Evolutionary conservation across 768 basidiomycete species (phyloP).

Genomic region (Cystofilobasidium macerans): DNA sequence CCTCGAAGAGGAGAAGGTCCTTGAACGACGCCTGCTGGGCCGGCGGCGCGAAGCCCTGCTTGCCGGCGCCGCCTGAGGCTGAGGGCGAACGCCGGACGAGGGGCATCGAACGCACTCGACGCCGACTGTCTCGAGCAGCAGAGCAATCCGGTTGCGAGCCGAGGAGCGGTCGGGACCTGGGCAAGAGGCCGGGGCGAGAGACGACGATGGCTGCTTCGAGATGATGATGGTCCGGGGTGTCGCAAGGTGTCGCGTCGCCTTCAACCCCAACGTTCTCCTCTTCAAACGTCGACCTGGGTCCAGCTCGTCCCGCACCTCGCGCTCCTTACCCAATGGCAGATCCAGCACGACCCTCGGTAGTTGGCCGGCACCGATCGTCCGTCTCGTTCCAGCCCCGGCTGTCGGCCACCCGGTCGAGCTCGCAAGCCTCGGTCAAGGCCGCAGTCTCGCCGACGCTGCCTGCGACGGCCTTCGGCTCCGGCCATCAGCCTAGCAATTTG

Average conservation of each 20-base stretch:
- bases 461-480: neutral
- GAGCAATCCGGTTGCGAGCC: too few relatives aligned
- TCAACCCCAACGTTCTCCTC: too few relatives aligned
- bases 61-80: neutral
- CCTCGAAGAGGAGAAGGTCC: slow-evolving; percentile 86
- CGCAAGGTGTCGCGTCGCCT: too few relatives aligned
- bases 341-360: neutral
- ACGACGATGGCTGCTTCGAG: too few relatives aligned
- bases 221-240: too few relatives aligned
- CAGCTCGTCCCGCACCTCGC: too few relatives aligned
- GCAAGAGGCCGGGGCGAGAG: too few relatives aligned
- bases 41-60: slow-evolving; percentile 42
- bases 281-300: too few relatives aligned
- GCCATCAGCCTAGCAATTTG: too few relatives aligned
- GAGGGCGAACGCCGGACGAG: slow-evolving; percentile 8
- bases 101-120: slow-evolving; percentile 2
- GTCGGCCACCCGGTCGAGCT: neutral
- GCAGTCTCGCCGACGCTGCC: neutral
- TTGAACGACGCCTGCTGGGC: slow-evolving; percentile 70
- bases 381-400: neutral
- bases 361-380: neutral
- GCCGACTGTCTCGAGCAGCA: neutral
- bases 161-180: too few relatives aligned
- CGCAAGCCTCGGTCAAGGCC: neutral
- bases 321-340: neutral